Evolutionary conservation across 2,329 filamentous ascomycete species (phyloP).

Genomic region (Cercospora berteroae): DNA sequence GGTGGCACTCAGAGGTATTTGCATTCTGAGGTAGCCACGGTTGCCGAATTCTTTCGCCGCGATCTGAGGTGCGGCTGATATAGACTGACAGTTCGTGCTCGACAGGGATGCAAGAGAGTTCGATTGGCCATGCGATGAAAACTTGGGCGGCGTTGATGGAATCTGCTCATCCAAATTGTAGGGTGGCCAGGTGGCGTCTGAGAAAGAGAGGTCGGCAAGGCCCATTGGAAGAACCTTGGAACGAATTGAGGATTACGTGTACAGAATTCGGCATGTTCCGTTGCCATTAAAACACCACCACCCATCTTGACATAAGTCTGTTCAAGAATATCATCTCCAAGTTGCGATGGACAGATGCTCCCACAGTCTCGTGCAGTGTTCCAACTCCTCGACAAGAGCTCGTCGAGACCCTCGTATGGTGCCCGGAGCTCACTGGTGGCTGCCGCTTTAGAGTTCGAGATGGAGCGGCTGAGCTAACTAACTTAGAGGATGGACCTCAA

Average conservation of each 20-base stretch:
- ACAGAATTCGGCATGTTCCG: not conserved
- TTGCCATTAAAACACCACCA: not conserved
- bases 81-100: not conserved
- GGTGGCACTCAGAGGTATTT: no score
- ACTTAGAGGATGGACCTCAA: not conserved
- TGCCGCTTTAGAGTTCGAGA: not conserved
- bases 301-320: no score
- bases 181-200: not conserved
- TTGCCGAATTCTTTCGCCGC: not conserved
- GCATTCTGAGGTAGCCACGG: no score
- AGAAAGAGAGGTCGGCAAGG: not conserved
- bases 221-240: not conserved
- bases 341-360: not conserved
- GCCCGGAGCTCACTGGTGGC: not conserved
- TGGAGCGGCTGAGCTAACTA: not conserved
- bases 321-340: not conserved
- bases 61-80: not conserved
- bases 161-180: not conserved
- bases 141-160: not conserved
- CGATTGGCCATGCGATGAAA: not conserved
- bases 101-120: not conserved
- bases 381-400: not conserved
- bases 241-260: not conserved
- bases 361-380: not conserved
- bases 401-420: not conserved